These are phyloP conservation scores for Clarireedia sp. DNA, from an alignment of 2,329 filamentous ascomycete species.

Conservation along the genomic window DNA sequence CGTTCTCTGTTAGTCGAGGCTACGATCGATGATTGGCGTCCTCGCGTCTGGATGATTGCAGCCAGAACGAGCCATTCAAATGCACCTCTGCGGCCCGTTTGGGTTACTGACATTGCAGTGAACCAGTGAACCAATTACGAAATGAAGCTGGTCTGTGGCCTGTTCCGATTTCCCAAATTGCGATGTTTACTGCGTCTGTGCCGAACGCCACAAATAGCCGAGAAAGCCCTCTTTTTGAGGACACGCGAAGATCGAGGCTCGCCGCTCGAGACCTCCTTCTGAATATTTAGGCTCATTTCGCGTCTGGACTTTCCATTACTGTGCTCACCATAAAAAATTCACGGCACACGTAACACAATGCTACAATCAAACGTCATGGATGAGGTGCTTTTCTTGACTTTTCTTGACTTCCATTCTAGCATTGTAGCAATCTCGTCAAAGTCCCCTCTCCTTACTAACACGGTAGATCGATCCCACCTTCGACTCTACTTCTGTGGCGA, in stretches of 20 bases:
- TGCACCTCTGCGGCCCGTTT: neutral
- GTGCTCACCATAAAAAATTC: too few species aligned
- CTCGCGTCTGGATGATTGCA: neutral
- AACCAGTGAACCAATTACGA: neutral
- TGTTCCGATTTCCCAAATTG: neutral
- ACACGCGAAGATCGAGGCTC: too few species aligned
- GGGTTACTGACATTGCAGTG: neutral
- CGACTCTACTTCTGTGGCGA: neutral
- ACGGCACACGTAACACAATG: too few species aligned
- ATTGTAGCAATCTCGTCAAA: too few species aligned
- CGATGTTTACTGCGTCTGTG: conserved; percentile 1
- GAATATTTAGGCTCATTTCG: neutral
- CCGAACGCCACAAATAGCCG: neutral
- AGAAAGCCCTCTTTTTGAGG: neutral
- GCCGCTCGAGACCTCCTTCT: neutral
- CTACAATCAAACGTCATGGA: too few species aligned
- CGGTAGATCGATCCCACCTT: neutral
- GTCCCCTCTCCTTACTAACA: too few species aligned
- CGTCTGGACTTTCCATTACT: too few species aligned
- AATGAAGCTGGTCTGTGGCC: too few species aligned
- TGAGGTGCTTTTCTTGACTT: too few species aligned
- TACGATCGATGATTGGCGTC: too few species aligned
- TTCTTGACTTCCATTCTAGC: too few species aligned
- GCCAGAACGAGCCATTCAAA: neutral
- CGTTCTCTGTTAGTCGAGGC: too few species aligned